Evolutionary conservation across 306 rosid genomes (phyloP), one percentile per base, ranked within the genome.

Genomic region (Ammopiptanthus mongolicus): DNA sequence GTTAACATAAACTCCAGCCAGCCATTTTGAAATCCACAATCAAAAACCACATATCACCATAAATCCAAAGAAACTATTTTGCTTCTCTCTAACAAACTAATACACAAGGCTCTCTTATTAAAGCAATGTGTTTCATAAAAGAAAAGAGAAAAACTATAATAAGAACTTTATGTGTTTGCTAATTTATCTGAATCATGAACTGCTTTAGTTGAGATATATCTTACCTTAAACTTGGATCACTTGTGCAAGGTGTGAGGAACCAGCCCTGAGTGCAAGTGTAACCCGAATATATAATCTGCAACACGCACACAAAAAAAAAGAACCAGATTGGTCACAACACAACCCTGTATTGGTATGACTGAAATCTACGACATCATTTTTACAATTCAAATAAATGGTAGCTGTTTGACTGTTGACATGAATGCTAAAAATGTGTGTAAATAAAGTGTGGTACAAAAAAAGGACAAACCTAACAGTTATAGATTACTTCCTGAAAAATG

Each of bases 191-290:
- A 69, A 37, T 29, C 13, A 53, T 56, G 71, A 78, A 65, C 12
- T 62, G 58, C 53, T 44, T 68, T 39, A 34, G 53, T 37, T 65
- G n/a, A 36, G 47, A 75, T 58, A 74, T 36, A 63, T 72, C 85
- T 61, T 18, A 92, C 99, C 99, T 92, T 85, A 92, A 92, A 76
- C 89, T 34, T 22, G 99, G 99, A 57, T 84, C 86, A 71, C 93
- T 86, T 8, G 86, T 6, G 84, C 98, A 96, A 56, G 98, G 93
- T 19, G 99, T 92, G 86, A 96, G 81, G 88, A 96, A 90, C 98
- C 99, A 96, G n/a, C 99, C 99, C 60, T 96, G 99, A 42, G 90
- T 82, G 57, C 99, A 96, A 56, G 91, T 78, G 72, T 91, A 93
- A 75, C 97, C 85, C 25, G 97, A 89, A 76, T 93, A 93, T 74